Base-by-base conservation (phyloP, 1,139 yeast genomes). In the Blastobotrys aristatus region DNA sequence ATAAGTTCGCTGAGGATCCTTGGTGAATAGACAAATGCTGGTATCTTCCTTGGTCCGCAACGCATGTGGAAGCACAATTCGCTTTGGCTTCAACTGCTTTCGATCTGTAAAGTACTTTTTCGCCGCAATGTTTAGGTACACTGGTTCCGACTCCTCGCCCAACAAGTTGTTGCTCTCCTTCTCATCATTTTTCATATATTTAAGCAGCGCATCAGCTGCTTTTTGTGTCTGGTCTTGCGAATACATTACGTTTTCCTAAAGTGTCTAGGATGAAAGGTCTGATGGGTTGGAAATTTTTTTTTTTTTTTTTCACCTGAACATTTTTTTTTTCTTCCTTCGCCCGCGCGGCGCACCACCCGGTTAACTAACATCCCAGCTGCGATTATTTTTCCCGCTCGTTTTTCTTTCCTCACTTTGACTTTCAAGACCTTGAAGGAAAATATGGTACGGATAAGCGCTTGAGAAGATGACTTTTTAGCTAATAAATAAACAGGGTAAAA, bases 71-170 rank as follows among this genome's bases (percentile, higher is more conserved):
- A 84, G 63, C 16, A 57, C 56, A 48, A 90, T 74, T 47, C 78
- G 64, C 61, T 79, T 81, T 39, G 96, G 94, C 68, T 89, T 89
- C 61, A 88, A 77, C 50, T 74, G 73, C 54, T 84, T 82, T 59
- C 79, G 76, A 40, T 78, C 70, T 4, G 84, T 67, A 59, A 80
- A 77, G 57, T 76, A 84, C 61, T 82, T 81, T 62, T 79, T 80
- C 55, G 80, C 72, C 39, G 81, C 78, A 53, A 89, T 67, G 57
- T 80, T 84, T 49, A 88, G 68, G 55, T 73, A 80, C 57, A 70
- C 48, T 14, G 59, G 49, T 36, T 64, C 57, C 16, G 60, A 52
- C 16, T 74, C 71, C 57, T 70, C 71, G 27, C 73, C 77, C 42
- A 79, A 73, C 50, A 62, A 64, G 37, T 54, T 57, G 32, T 41